phyloP scores from a whole-genome alignment of 345 rosid genomes.

The Lepidium africanum region DNA sequence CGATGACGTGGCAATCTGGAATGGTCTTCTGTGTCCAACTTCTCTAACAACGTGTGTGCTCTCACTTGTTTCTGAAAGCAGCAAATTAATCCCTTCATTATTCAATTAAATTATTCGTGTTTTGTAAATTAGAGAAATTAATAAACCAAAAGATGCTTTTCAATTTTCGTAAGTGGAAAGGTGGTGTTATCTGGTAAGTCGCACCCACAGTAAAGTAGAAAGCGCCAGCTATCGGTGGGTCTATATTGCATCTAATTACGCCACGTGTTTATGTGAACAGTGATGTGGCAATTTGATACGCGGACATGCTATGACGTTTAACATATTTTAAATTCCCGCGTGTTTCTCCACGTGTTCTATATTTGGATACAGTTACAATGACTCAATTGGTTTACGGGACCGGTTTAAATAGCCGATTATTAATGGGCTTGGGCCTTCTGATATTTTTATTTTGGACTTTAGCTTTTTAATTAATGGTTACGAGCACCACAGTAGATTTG shows the following conservation, averaged over 20 bases:
- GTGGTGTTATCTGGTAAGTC: not conserved
- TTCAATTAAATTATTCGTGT: not conserved
- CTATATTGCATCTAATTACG: not conserved
- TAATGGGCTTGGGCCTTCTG: conserved; percentile 10
- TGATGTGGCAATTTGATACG: conserved; percentile 16
- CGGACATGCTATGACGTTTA: not conserved
- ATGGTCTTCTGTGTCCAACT: conserved; percentile 8
- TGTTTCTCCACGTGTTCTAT: conserved; percentile 11
- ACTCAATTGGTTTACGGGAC: not conserved
- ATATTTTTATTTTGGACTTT: not conserved
- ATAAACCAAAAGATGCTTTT: not conserved
- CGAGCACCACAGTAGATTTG: not conserved
- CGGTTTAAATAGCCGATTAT: not conserved
- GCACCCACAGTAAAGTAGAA: not conserved
- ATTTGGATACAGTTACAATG: not conserved
- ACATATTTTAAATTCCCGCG: not conserved
- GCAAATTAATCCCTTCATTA: conserved; percentile 2
- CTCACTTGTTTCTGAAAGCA: not conserved
- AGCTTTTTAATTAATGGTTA: not conserved
- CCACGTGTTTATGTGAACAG: not conserved
- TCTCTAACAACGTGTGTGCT: not conserved
- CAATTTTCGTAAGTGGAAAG: not conserved
- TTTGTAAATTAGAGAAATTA: not conserved
- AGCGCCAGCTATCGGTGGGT: conserved; percentile 2
- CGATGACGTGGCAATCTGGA: conserved; percentile 32